Conservation (phyloP, 805 yeast genomes). For the Metschnikowia noctiluminum region DNA sequence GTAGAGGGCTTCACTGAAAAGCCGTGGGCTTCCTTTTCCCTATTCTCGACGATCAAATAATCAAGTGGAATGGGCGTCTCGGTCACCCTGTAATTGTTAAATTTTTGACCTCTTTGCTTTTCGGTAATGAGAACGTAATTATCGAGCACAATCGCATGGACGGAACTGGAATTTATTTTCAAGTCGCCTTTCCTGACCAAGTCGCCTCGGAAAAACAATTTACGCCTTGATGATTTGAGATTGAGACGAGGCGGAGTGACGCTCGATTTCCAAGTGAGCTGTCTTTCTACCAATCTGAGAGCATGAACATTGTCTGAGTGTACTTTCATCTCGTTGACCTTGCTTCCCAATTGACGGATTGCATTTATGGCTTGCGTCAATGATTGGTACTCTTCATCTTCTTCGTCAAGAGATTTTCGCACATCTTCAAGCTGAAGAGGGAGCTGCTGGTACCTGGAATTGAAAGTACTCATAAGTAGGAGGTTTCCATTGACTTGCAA, state of each 20-base stretch:
- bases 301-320: constrained; percentile 57
- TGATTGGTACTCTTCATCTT: constrained; percentile 50
- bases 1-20: not conserved
- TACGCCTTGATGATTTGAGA: constrained; percentile 48
- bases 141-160: constrained; percentile 60
- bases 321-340: constrained; percentile 61
- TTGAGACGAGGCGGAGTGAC: constrained; percentile 40
- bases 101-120: constrained; percentile 39
- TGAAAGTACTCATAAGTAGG: constrained; percentile 40
- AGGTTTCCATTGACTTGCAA: constrained; percentile 40
- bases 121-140: constrained; percentile 69
- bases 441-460: constrained; percentile 46
- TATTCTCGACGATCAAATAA: constrained; percentile 49
- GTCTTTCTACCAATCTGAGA: constrained; percentile 50
- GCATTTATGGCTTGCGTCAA: constrained; percentile 52
- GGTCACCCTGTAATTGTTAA: constrained; percentile 33
- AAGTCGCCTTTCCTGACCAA: constrained; percentile 61
- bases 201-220: constrained; percentile 55
- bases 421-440: constrained; percentile 64
- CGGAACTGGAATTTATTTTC: constrained; percentile 52
- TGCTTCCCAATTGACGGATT: constrained; percentile 51
- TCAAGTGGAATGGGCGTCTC: constrained; percentile 55
- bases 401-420: constrained; percentile 38
- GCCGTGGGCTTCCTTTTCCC: constrained; percentile 13
- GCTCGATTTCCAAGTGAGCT: constrained; percentile 50